Evolutionary conservation across 2,329 filamentous ascomycete species (phyloP).

Genomic region (Cladophialophora bantiana): DNA sequence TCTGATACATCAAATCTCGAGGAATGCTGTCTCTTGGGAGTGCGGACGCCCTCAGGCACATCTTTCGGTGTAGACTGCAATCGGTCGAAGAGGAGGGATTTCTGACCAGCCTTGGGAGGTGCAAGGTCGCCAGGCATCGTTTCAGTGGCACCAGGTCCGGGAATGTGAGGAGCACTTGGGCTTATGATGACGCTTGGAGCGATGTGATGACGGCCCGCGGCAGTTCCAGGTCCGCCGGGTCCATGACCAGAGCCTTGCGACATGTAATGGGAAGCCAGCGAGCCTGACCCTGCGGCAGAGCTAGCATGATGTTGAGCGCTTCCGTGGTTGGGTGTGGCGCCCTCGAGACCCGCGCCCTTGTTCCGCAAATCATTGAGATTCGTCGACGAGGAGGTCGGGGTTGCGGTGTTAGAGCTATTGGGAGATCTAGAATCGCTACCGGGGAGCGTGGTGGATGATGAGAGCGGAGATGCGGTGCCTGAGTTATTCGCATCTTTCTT

Average conservation of each 20-base stretch:
- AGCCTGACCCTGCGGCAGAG: constrained; percentile 40
- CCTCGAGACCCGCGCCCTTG: constrained; percentile 69
- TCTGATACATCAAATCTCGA: constrained; percentile 98
- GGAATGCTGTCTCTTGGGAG: constrained; percentile 94
- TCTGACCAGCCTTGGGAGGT: constrained; percentile 88
- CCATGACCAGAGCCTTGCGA: constrained; percentile 55
- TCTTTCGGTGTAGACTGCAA: constrained; percentile 95
- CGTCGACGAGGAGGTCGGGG: constrained; percentile 88
- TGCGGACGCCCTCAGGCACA: constrained; percentile 91
- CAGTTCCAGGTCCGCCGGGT: constrained; percentile 59
- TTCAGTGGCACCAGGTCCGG: constrained; percentile 90
- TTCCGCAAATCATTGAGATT: constrained; percentile 84
- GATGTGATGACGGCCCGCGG: constrained; percentile 68
- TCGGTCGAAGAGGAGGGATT: constrained; percentile 86
- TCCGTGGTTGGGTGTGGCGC: constrained; percentile 40
- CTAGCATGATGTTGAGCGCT: constrained; percentile 39
- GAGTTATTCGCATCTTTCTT: constrained; percentile 62
- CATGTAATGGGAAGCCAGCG: constrained; percentile 49
- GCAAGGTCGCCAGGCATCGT: constrained; percentile 98
- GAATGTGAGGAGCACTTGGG: constrained; percentile 92
- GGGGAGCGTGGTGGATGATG: constrained; percentile 56
- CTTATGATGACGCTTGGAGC: constrained; percentile 93
- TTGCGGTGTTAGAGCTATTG: constrained; percentile 68
- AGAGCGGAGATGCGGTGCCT: constrained; percentile 81
- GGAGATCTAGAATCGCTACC: constrained; percentile 60